A percentile compares a stretch with the other conserved stretches of the same genome.
These are phyloP conservation scores for Russula dissimulans DNA, from an alignment of 768 basidiomycete species.

Conservation along the genomic window DNA sequence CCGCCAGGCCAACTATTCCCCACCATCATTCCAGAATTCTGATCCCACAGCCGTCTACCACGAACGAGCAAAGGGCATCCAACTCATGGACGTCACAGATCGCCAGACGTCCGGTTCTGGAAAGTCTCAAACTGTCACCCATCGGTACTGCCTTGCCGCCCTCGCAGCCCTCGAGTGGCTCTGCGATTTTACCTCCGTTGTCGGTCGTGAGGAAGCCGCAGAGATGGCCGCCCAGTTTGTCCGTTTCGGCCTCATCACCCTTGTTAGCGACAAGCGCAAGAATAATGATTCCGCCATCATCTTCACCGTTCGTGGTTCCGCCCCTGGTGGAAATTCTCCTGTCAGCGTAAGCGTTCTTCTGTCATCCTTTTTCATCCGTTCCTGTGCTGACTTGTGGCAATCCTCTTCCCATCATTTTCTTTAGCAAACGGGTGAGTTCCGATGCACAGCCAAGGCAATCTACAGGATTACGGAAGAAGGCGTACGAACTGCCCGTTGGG, in stretches of 20 bases:
- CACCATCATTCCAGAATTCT: slow-evolving; percentile 36
- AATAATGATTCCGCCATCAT: slow-evolving; percentile 89
- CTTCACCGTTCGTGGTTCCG: slow-evolving; percentile 79
- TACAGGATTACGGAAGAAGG: slow-evolving; percentile 95
- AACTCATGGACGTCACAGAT: slow-evolving; percentile 63
- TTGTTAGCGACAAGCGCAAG: slow-evolving; percentile 88
- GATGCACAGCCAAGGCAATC: slow-evolving; percentile 90
- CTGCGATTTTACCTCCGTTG: slow-evolving; percentile 93
- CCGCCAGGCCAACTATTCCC: slow-evolving; percentile 69
- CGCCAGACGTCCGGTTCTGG: slow-evolving; percentile 40
- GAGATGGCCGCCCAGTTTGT: slow-evolving; percentile 99
- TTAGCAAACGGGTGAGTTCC: slow-evolving; percentile 91
- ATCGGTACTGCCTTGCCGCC: slow-evolving; percentile 77
- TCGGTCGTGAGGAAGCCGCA: slow-evolving; percentile 91
- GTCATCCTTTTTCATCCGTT: neutral
- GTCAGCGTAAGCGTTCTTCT: slow-evolving; percentile 47
- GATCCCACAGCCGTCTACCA: slow-evolving; percentile 69
- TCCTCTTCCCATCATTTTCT: slow-evolving; percentile 3
- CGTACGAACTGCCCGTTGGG: slow-evolving; percentile 78
- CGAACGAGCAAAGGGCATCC: slow-evolving; percentile 68
- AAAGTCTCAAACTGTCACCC: slow-evolving; percentile 36
- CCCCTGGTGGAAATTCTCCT: slow-evolving; percentile 65
- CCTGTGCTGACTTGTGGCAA: slow-evolving; percentile 11
- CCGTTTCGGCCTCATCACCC: slow-evolving; percentile 78
- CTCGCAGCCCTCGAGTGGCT: slow-evolving; percentile 92